These are phyloP conservation scores for Gamarada debralockiae DNA, from an alignment of 495 filamentous ascomycete genomes.

Conservation along the genomic window DNA sequence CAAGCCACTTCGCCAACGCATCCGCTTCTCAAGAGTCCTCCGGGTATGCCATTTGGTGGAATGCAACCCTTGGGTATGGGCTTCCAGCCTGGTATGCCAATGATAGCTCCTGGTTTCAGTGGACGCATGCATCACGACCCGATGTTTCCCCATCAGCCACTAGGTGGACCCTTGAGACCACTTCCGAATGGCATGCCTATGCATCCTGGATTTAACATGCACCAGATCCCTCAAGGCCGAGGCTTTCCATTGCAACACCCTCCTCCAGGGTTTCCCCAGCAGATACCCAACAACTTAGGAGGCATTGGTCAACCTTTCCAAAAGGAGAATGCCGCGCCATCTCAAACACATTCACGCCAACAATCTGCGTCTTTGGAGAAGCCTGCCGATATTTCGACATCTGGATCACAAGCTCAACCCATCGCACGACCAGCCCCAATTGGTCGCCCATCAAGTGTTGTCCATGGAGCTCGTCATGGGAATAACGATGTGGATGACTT, in stretches of 20 bases:
- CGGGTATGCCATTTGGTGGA: conserved; percentile 19
- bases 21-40: conserved; percentile 35
- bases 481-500: conserved; percentile 64
- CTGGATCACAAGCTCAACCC: conserved; percentile 46
- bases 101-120: conserved; percentile 37
- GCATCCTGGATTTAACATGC: conserved; percentile 52
- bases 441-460: conserved; percentile 76
- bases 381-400: conserved; percentile 34
- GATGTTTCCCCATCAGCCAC: conserved; percentile 40
- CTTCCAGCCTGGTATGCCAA: conserved; percentile 56
- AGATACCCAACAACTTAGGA: conserved; percentile 27
- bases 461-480: conserved; percentile 42
- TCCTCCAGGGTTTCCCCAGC: conserved; percentile 52
- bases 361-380: conserved; percentile 56
- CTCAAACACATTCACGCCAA: conserved; percentile 56
- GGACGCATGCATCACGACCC: conserved; percentile 48
- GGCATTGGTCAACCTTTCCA: conserved; percentile 20
- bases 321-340: conserved; percentile 28
- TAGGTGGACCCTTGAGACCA: conserved; percentile 48
- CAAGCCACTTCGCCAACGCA: conserved; percentile 40
- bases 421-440: conserved; percentile 83
- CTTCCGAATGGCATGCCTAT: conserved; percentile 55
- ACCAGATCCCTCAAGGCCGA: conserved; percentile 57
- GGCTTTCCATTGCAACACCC: conserved; percentile 58
- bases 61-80: conserved; percentile 34